phyloP scores from a whole-genome alignment of 805 yeast species.

The Saccharomycopsis sp. region DNA sequence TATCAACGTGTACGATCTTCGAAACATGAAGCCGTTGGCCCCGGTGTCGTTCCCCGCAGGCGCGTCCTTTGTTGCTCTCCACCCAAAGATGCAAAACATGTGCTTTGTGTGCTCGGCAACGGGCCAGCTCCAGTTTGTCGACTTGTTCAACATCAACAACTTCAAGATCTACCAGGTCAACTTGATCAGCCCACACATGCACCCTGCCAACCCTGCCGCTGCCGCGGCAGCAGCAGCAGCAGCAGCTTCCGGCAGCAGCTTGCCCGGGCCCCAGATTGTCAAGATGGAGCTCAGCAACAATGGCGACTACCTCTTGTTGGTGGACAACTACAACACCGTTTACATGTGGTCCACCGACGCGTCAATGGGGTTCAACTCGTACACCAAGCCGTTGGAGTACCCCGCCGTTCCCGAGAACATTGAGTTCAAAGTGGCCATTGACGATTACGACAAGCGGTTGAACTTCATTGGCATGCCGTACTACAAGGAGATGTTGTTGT shows the following conservation, averaged over 20 bases:
- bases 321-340: conserved; percentile 52
- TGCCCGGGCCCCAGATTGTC: conserved; percentile 1
- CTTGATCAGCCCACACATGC: conserved; percentile 25
- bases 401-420: conserved; percentile 37
- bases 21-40: conserved; percentile 58
- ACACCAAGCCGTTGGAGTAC: conserved; percentile 42
- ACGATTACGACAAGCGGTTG: conserved; percentile 47
- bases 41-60: conserved; percentile 91
- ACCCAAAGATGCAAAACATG: conserved; percentile 77
- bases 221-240: conserved; percentile 24
- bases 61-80: conserved; percentile 73
- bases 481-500: conserved; percentile 64
- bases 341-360: conserved; percentile 59
- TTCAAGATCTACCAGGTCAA: conserved; percentile 61
- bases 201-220: conserved; percentile 19
- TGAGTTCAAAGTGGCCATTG: conserved; percentile 28
- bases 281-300: conserved; percentile 25
- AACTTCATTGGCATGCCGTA: conserved; percentile 79
- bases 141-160: conserved; percentile 68
- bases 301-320: conserved; percentile 70
- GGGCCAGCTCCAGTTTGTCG: conserved; percentile 83
- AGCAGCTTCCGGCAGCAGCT: conserved; percentile 23
- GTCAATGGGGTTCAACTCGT: conserved; percentile 34
- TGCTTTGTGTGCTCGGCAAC: conserved; percentile 61
- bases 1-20: conserved; percentile 71